Evolutionary conservation across 495 filamentous ascomycete genomes (phyloP).

Genomic region (Beverwykella pulmonaria): DNA sequence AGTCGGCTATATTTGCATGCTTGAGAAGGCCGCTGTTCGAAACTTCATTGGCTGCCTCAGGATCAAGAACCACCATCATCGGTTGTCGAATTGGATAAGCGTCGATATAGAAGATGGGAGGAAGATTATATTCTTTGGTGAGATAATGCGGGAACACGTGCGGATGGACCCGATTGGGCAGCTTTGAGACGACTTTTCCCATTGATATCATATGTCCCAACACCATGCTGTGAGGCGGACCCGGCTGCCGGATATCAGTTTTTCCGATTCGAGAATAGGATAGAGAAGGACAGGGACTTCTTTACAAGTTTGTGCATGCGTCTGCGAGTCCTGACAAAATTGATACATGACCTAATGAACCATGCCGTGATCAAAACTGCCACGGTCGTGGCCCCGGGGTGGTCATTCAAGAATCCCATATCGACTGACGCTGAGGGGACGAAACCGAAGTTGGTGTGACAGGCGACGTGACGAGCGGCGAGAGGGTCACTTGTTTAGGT

Average conservation of each 20-base stretch:
- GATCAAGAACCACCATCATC: slow-evolving; percentile 49
- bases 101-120: slow-evolving; percentile 46
- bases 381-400: slow-evolving; percentile 12
- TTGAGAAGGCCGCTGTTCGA: not conserved
- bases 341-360: slow-evolving; percentile 3
- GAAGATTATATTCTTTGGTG: slow-evolving; percentile 38
- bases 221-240: slow-evolving; percentile 35
- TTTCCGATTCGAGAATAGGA: not conserved
- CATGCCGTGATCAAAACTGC: slow-evolving; percentile 8
- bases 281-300: not conserved
- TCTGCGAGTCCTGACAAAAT: slow-evolving; percentile 4
- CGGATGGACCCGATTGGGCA: slow-evolving; percentile 38
- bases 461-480: not conserved
- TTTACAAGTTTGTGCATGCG: slow-evolving; percentile 3
- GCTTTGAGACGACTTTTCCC: slow-evolving; percentile 13
- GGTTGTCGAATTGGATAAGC: slow-evolving; percentile 42
- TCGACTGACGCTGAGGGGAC: not conserved
- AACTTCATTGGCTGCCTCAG: slow-evolving; percentile 37
- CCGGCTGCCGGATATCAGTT: slow-evolving; percentile 19
- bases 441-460: not conserved
- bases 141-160: slow-evolving; percentile 32
- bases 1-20: not conserved
- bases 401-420: slow-evolving; percentile 24
- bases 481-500: not conserved
- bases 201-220: slow-evolving; percentile 40